Evolutionary conservation across 2,329 filamentous ascomycete genomes (phyloP), one percentile per base, ranked within the genome.

Genomic region (Ophiostoma sp.): DNA sequence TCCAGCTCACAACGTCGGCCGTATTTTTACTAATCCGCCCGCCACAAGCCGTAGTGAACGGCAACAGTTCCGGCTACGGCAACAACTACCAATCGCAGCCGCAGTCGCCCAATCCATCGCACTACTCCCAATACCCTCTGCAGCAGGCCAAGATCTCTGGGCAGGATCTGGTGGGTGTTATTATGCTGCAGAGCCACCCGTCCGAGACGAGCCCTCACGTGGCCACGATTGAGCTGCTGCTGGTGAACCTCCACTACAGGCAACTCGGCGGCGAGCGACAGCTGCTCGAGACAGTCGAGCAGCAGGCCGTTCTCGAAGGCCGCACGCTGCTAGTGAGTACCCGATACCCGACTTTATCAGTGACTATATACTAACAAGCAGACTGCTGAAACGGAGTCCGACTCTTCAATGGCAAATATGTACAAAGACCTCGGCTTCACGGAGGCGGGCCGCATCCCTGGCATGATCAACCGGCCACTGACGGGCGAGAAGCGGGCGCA

Each of bases 341-440:
- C 27, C 27, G 27, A 27, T 27, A 27, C 2, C 27, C 27, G 27
- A 27, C n/a, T 16, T 18, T 49, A 66, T 38, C 14, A 68, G 47
- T 16, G 12, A 14, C 49, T 1, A 40, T 41, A 44, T 18, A 9
- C 63, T 64, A 18, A 64, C 63, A 5, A 5, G 4, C 72, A 75
- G 71, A 75, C 75, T 11, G 72, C 72, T 11, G 72, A 72, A 71
- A 77, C 86, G 4, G 84, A 85, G 69, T 82, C 84, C 1, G 83
- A 83, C 70, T 79, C 80, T 4, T 83, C 80, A 3, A 83, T 80
- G 72, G 75, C 78, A 8, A 70, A 75, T 8, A 77, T 86, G 6
- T 89, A 84, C 75, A 80, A 78, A 42, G 81, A 79, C 68, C 77
- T 88, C n/a, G 85, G 84, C 4, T 89, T 86, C 73, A 77, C 76